These are phyloP conservation scores for Geotrichum aggregatum DNA, from an alignment of 1,139 yeast genomes.

Conservation along the genomic window DNA sequence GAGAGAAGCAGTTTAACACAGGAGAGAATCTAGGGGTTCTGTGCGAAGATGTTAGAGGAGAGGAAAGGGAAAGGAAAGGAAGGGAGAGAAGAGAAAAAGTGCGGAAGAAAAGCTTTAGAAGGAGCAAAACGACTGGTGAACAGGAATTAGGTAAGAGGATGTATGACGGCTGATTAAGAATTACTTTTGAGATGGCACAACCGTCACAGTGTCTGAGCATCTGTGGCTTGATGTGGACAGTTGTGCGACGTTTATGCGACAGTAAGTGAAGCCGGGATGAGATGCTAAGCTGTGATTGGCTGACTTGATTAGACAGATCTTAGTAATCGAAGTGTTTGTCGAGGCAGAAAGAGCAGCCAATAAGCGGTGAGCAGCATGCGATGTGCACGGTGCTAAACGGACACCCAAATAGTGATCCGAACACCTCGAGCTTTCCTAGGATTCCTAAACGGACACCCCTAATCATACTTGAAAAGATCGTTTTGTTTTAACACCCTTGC, in stretches of 20 bases:
- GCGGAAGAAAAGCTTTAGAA: slow-evolving; percentile 8
- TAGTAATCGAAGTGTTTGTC: too few species aligned
- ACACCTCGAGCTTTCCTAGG: too few species aligned
- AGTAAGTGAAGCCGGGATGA: background rate
- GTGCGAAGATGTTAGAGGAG: slow-evolving; percentile 22
- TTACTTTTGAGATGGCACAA: background rate
- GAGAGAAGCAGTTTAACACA: slow-evolving; percentile 8
- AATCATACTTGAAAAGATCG: too few species aligned
- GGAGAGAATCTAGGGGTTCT: slow-evolving; percentile 19
- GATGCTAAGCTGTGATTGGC: background rate
- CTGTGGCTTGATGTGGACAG: background rate
- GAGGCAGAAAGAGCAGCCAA: too few species aligned
- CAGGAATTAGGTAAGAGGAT: background rate
- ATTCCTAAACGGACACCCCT: too few species aligned
- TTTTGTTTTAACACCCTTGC: too few species aligned
- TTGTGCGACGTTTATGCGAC: background rate
- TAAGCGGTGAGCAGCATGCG: background rate
- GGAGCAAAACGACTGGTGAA: background rate
- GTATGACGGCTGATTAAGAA: background rate
- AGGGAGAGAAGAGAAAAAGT: slow-evolving; percentile 25
- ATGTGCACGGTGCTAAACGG: too few species aligned
- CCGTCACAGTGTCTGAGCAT: background rate
- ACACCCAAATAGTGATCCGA: too few species aligned
- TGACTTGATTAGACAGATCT: background rate
- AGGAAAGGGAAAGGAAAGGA: slow-evolving; percentile 26